Base-by-base conservation (phyloP, 2,329 filamentous ascomycete genomes). In the Acrocalymma vagum region DNA sequence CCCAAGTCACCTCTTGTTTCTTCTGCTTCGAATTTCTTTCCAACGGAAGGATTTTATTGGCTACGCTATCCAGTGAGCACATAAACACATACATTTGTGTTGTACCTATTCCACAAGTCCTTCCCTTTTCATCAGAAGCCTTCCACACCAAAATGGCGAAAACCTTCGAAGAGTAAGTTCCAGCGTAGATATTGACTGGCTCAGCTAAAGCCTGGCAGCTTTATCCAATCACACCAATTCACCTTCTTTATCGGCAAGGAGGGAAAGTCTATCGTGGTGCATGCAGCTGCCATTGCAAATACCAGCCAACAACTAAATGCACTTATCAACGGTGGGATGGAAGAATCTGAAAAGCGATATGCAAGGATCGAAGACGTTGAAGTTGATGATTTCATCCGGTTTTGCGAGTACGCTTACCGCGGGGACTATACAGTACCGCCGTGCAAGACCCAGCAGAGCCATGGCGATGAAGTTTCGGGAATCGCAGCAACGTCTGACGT, bases 391-490 rank as follows among this genome's bases (percentile, higher is more conserved):
- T 60, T 60, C 42, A 44, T 46, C 25, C 45, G 54, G 10, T 58
- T 60, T 27, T 54, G 51, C 43, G 47, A 58, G 17, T 60, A 52
- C 24, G 56, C 54, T 38, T 58, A 58, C 22, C 47, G 47, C 11
- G 53, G 56, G 3, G 54, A 58, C 37, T 60, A 57, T 39, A 55
- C 48, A 6, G 30, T 42, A n/a, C 55, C 51, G 5, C 30, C 38
- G 13, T 58, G 49, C 45, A 31, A 46, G 20, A 22, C 23, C 20
- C 25, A 39, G 22, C 16, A 38, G 23, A 29, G n/a, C n/a, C n/a
- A n/a, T n/a, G n/a, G n/a, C n/a, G n/a, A n/a, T n/a, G n/a, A n/a
- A n/a, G n/a, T n/a, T n/a, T n/a, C n/a, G n/a, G n/a, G n/a, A n/a
- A n/a, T n/a, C n/a, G n/a, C n/a, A n/a, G n/a, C n/a, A n/a, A n/a